Evolutionary conservation across 345 rosid genomes (phyloP), one percentile per base, ranked within the genome.

Genomic region (Barbarea vulgaris): DNA sequence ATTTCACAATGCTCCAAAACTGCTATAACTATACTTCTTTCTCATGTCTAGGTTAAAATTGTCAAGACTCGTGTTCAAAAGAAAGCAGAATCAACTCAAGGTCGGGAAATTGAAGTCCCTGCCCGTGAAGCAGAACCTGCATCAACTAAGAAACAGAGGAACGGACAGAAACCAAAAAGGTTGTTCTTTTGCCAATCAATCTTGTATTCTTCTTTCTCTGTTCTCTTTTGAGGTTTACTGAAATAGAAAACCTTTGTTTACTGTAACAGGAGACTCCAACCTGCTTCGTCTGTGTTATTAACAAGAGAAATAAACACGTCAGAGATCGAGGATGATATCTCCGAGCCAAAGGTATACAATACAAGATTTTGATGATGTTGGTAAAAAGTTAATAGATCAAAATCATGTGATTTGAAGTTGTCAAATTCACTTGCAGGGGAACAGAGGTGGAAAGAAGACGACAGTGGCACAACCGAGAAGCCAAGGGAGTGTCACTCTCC

Each of bases 181-280:
- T 77, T 64, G 4, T 37, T 50, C 25, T 71, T 41, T 55, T 46
- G 50, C n/a, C 60, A 27, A 19, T 31, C 6, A n/a, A 34, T 65
- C 41, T 42, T 48, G 30, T 42, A 12, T 30, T n/a, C 46, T 52
- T 13, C 27, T 62, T 51, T 19, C 21, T 50, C 39, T 36, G 13
- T 48, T 17, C 37, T 17, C 64, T 52, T 48, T 22, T 44, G 4
- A 54, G 19, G 42, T 61, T 77, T 34, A 27, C 54, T 46, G 25
- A 25, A 25, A 3, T 17, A 1, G 33, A 12, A 36, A 52, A 30
- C 31, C n/a, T 9, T 48, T 39, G 42, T 74, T 42, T 61, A 14
- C 12, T 58, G 48, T 58, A 18, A 37, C 84, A 93, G 97, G 94
- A 89, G 93, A 78, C 87, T 91, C 61, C 54, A 84, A 83, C 99